phyloP scores from a whole-genome alignment of 2,329 filamentous ascomycete genomes.

The Alternaria solani region DNA sequence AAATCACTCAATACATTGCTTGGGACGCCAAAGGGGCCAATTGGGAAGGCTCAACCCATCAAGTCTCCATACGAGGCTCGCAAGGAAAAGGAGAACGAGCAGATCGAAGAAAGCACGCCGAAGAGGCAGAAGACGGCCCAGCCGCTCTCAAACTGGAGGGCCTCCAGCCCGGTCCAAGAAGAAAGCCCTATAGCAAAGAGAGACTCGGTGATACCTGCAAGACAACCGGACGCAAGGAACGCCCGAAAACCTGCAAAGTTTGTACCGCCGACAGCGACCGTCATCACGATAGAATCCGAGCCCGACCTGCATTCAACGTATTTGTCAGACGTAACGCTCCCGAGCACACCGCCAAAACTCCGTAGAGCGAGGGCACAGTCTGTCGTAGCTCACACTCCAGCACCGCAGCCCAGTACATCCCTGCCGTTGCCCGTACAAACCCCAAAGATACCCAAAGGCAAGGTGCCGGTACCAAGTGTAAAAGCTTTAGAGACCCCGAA shows the following conservation, averaged over 20 bases:
- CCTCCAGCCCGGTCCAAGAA: constrained; percentile 27
- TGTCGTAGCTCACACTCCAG: constrained; percentile 10
- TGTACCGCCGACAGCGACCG: constrained; percentile 35
- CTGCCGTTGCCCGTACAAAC: constrained; percentile 18
- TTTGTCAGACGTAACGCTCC: constrained; percentile 36
- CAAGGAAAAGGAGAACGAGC: constrained; percentile 39
- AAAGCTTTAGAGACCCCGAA: constrained; percentile 36
- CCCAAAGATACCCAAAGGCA: constrained; percentile 35
- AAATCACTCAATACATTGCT: constrained; percentile 70
- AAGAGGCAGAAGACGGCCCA: constrained; percentile 51
- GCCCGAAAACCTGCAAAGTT: constrained; percentile 25
- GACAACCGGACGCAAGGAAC: constrained; percentile 34
- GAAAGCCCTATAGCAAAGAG: constrained; percentile 22
- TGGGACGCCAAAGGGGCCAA: constrained; percentile 69
- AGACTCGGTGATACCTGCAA: constrained; percentile 31
- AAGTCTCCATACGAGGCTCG: constrained; percentile 72
- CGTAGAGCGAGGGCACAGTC: constrained; percentile 1
- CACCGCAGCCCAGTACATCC: constrained; percentile 3
- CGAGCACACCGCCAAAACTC: constrained; percentile 27
- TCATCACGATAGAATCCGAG: constrained; percentile 51
- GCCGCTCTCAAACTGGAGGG: constrained; percentile 10
- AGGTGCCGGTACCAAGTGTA: constrained; percentile 34
- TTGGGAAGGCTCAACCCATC: constrained; percentile 67
- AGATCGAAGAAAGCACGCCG: constrained; percentile 44
- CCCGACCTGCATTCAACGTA: constrained; percentile 26